These are phyloP conservation scores for Cydonia oblonga DNA, from an alignment of 331 rosid species.

Conservation along the genomic window DNA sequence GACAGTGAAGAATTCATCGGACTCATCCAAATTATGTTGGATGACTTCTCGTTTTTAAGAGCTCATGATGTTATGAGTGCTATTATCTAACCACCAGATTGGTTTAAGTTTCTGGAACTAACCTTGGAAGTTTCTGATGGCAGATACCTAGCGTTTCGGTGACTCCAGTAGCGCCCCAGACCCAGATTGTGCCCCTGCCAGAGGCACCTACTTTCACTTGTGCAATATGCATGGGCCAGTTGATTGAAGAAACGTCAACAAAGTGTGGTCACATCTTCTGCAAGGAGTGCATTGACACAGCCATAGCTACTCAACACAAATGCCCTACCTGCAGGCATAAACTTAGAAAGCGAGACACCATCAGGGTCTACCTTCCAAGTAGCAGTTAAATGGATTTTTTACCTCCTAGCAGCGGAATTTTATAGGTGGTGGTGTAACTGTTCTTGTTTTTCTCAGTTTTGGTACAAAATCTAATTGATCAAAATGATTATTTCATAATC, in stretches of 20 bases:
- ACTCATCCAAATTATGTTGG: background rate
- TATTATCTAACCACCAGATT: background rate
- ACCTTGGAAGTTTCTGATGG: background rate
- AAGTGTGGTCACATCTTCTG: constrained; percentile 47
- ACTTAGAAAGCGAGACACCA: constrained; percentile 17
- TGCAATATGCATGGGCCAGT: constrained; percentile 24
- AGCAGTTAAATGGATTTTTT: constrained; percentile 2
- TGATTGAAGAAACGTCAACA: constrained; percentile 31
- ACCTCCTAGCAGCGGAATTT: background rate
- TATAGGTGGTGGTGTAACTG: background rate
- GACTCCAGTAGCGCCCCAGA: background rate
- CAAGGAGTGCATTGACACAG: constrained; percentile 23
- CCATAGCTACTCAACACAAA: constrained; percentile 21
- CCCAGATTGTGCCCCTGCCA: background rate
- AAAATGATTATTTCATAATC: background rate
- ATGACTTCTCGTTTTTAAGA: background rate
- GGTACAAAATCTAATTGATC: background rate
- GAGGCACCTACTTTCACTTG: constrained; percentile 19
- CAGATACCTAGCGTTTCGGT: constrained; percentile 4
- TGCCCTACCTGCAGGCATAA: constrained; percentile 37
- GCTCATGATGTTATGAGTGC: background rate
- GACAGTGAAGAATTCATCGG: background rate
- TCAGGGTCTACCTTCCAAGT: constrained; percentile 32
- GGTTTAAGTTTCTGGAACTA: background rate
- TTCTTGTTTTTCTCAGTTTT: background rate